phyloP scores from a whole-genome alignment of 495 filamentous ascomycete genomes.

The Penicillium diatomitis region DNA sequence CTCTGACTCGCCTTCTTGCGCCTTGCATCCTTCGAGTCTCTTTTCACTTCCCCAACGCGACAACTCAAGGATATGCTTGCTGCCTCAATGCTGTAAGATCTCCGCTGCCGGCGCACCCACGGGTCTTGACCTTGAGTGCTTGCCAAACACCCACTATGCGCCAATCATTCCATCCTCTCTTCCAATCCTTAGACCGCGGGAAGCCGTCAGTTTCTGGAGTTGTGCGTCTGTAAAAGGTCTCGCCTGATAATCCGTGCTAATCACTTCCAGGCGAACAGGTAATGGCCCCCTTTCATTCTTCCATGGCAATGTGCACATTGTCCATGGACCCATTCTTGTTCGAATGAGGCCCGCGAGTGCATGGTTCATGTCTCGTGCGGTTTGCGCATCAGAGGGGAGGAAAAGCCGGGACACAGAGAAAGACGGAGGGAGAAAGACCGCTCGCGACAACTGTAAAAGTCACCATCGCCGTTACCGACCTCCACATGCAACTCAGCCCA shows the following conservation, averaged over 20 bases:
- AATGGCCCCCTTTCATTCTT: neutral
- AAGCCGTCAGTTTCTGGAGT: neutral
- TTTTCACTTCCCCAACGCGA: constrained; percentile 8
- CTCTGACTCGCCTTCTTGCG: constrained; percentile 2
- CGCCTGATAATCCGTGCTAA: neutral
- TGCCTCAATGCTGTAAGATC: constrained; percentile 1
- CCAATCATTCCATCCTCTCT: neutral
- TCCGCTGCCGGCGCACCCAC: constrained; percentile 1
- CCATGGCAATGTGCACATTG: neutral
- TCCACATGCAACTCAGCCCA: no score
- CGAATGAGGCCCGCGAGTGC: no score
- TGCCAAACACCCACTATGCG: constrained; percentile 1
- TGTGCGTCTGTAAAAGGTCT: neutral
- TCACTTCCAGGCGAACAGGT: neutral
- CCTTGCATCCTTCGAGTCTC: neutral
- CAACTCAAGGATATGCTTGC: constrained; percentile 3
- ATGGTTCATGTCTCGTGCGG: no score
- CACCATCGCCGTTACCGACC: no score
- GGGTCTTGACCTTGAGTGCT: neutral
- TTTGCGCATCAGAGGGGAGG: no score
- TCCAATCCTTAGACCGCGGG: neutral
- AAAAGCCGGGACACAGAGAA: no score
- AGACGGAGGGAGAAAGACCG: no score
- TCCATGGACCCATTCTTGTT: no score
- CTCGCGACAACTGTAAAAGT: no score